Conservation (phyloP, 73 alveolate genomes). For the Stentor coeruleus region DNA sequence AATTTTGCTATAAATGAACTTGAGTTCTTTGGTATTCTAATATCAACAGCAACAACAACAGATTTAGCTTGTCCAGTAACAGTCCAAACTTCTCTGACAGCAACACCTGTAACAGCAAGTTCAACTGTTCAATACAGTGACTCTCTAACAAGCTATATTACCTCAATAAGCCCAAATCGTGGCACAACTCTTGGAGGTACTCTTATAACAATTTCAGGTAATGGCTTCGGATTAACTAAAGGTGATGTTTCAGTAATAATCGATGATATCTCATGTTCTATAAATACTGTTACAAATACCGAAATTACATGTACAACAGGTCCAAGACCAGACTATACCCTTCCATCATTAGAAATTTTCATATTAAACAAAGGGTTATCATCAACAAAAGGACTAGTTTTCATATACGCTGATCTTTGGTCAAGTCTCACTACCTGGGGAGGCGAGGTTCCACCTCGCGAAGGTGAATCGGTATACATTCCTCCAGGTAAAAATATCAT, state of each 20-base stretch:
- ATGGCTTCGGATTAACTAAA: conserved; percentile 33
- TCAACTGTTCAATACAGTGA: conserved; percentile 33
- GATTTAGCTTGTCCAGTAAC: not conserved
- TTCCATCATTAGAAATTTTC: not conserved
- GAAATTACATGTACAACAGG: conserved; percentile 35
- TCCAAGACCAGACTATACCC: conserved; percentile 41
- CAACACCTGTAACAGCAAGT: conserved; percentile 11
- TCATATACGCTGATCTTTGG: conserved; percentile 37
- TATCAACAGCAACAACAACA: not conserved
- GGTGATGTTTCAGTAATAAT: conserved; percentile 32
- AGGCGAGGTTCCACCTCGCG: conserved; percentile 47
- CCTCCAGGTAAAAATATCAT: conserved; percentile 44
- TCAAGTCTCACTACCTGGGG: conserved; percentile 49
- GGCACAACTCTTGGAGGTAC: conserved; percentile 53
- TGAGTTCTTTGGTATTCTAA: not conserved
- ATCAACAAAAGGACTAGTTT: conserved; percentile 28
- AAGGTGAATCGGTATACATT: conserved; percentile 37
- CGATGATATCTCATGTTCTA: conserved; percentile 43
- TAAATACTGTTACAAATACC: conserved; percentile 13
- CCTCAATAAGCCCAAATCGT: conserved; percentile 38
- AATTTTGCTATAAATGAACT: not conserved
- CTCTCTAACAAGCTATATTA: conserved; percentile 35
- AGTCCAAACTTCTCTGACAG: not conserved
- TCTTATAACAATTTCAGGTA: conserved; percentile 45
- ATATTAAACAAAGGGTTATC: conserved; percentile 23